A percentile compares a stretch with the other conserved stretches of the same genome.
Conservation (phyloP, 345 rosid genomes). For the Gossypium ekmanianum region DNA sequence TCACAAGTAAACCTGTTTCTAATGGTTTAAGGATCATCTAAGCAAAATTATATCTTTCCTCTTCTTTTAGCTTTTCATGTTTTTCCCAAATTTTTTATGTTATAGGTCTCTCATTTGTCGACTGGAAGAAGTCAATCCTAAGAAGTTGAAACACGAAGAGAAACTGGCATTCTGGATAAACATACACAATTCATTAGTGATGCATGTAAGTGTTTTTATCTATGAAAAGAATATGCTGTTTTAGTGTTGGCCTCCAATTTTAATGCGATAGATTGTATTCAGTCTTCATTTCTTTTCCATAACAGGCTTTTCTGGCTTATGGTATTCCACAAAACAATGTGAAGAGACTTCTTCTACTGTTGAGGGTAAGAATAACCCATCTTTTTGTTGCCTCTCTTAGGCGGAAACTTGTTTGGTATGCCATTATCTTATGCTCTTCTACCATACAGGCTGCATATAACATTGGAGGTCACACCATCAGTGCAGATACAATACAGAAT, state of each 20-base stretch:
- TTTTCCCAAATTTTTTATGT: conserved; percentile 8
- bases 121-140: conserved; percentile 68
- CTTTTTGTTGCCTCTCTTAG: neutral
- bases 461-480: conserved; percentile 84
- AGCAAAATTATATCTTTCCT: neutral
- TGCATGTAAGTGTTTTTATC: conserved; percentile 71
- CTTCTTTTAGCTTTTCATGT: conserved; percentile 1
- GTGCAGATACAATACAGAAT: conserved; percentile 72
- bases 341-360: conserved; percentile 70
- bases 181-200: conserved; percentile 83
- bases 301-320: conserved; percentile 79
- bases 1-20: neutral
- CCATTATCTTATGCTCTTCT: conserved; percentile 14
- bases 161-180: conserved; percentile 97
- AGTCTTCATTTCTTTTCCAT: conserved; percentile 8
- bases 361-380: conserved; percentile 48
- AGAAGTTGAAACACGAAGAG: conserved; percentile 74
- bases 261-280: conserved; percentile 9
- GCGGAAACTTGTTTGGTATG: neutral
- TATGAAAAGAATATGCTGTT: neutral
- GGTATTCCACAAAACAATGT: conserved; percentile 89
- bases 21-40: neutral
- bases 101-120: conserved; percentile 74
- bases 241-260: neutral
- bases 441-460: conserved; percentile 84